Evolutionary conservation across 805 yeast genomes (phyloP).

Genomic region (Wilhelminamyces savonicus): DNA sequence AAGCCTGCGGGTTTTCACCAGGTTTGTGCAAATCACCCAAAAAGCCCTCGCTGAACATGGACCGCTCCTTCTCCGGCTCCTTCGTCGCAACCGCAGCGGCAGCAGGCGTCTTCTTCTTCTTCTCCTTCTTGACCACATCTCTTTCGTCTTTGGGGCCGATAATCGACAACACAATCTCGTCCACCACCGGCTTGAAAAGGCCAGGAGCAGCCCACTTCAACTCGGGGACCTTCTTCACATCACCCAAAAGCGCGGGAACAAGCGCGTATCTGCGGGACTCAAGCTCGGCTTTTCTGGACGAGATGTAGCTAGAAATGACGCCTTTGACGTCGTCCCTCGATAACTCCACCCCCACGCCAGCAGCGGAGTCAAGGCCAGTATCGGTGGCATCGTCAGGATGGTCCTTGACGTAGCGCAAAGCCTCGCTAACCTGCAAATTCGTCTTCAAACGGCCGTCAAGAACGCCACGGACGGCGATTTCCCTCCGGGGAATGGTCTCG

Average conservation of each 20-base stretch:
- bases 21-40: constrained; percentile 92
- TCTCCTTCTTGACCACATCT: constrained; percentile 74
- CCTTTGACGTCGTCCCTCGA: constrained; percentile 57
- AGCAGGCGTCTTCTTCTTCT: constrained; percentile 42
- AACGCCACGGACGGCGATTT: constrained; percentile 54
- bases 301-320: constrained; percentile 55
- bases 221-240: constrained; percentile 62
- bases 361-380: constrained; percentile 49
- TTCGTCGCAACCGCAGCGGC: constrained; percentile 6
- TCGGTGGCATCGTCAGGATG: constrained; percentile 38
- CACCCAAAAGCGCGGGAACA: constrained; percentile 73
- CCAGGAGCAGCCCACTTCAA: constrained; percentile 92
- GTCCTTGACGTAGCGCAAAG: constrained; percentile 62
- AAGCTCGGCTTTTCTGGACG: constrained; percentile 52
- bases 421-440: constrained; percentile 73
- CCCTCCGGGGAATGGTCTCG: constrained; percentile 43
- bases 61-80: constrained; percentile 29
- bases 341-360: constrained; percentile 78
- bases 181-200: constrained; percentile 81
- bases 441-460: constrained; percentile 58
- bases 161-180: constrained; percentile 59
- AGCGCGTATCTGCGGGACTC: constrained; percentile 69
- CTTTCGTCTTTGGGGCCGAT: constrained; percentile 97
- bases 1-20: constrained; percentile 90
- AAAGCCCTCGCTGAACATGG: constrained; percentile 94